phyloP scores from a whole-genome alignment of 2,329 filamentous ascomycete genomes.

The Emericellopsis cladophorae region DNA sequence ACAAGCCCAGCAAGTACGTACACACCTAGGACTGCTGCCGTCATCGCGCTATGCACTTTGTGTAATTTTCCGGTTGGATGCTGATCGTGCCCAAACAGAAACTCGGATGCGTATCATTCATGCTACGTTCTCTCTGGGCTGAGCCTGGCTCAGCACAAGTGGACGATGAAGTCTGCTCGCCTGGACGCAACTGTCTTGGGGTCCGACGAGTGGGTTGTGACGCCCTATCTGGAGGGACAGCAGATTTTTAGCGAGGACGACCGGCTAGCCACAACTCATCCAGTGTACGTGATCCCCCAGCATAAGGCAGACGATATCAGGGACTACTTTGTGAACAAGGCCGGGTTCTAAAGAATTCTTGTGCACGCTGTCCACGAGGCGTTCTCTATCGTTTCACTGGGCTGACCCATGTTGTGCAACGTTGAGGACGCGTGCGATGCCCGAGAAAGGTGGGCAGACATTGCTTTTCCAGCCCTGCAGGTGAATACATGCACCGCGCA shows the following conservation, averaged over 20 bases:
- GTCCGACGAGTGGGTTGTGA: conserved; percentile 30
- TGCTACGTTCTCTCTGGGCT: conserved; percentile 84
- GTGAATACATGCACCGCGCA: no score
- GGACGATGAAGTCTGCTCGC: conserved; percentile 28
- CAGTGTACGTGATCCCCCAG: conserved; percentile 74
- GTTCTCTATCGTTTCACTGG: no score
- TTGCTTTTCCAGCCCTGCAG: no score
- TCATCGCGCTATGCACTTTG: not conserved
- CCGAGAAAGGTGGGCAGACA: no score
- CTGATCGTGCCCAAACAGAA: conserved; percentile 27
- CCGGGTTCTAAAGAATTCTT: conserved; percentile 32
- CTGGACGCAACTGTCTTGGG: conserved; percentile 17
- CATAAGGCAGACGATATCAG: conserved; percentile 51
- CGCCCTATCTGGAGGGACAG: conserved; percentile 37
- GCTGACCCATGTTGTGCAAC: no score
- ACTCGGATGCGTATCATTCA: conserved; percentile 81
- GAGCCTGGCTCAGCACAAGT: conserved; percentile 66
- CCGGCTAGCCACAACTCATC: conserved; percentile 59
- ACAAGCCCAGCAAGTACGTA: conserved; percentile 82
- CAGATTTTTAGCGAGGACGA: conserved; percentile 62
- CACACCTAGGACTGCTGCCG: not conserved
- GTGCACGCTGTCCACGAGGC: not conserved
- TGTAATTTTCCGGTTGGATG: not conserved
- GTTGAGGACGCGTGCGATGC: no score
- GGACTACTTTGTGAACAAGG: conserved; percentile 49